Percentiles rank a stretch among this genome's conserved stretches.
Evolutionary conservation across 2,329 filamentous ascomycete genomes (phyloP).

Genomic region (Corynespora cassiicola): DNA sequence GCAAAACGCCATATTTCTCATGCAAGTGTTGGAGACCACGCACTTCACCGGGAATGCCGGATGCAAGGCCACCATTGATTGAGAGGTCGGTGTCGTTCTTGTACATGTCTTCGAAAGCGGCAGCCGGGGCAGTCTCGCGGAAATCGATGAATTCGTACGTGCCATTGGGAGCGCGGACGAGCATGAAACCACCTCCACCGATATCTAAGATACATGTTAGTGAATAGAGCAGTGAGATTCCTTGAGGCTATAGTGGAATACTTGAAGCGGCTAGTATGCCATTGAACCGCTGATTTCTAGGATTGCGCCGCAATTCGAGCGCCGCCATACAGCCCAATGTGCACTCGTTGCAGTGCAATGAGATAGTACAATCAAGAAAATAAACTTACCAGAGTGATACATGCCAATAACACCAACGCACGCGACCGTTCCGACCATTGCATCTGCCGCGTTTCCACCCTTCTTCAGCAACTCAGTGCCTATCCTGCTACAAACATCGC

Average conservation of each 20-base stretch:
- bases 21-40: slow-evolving; percentile 83
- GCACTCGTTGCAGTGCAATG: no score
- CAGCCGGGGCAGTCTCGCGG: slow-evolving; percentile 83
- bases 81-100: slow-evolving; percentile 71
- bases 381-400: slow-evolving; percentile 49
- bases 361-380: background rate
- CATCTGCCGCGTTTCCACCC: slow-evolving; percentile 61
- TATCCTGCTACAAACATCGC: slow-evolving; percentile 53
- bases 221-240: no score
- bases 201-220: slow-evolving; percentile 65
- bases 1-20: slow-evolving; percentile 66
- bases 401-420: slow-evolving; percentile 58
- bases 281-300: background rate
- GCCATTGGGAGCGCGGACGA: slow-evolving; percentile 76
- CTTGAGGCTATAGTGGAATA: no score
- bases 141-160: slow-evolving; percentile 88
- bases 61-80: slow-evolving; percentile 71
- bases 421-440: slow-evolving; percentile 54
- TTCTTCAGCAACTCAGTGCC: slow-evolving; percentile 53
- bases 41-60: slow-evolving; percentile 76
- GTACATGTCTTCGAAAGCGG: slow-evolving; percentile 86
- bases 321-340: no score
- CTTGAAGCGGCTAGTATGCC: background rate
- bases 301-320: background rate
- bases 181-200: slow-evolving; percentile 89